A percentile compares a stretch with the other conserved stretches of the same genome.
phyloP scores from a whole-genome alignment of 768 basidiomycete genomes.

The Mycena chlorophos region DNA sequence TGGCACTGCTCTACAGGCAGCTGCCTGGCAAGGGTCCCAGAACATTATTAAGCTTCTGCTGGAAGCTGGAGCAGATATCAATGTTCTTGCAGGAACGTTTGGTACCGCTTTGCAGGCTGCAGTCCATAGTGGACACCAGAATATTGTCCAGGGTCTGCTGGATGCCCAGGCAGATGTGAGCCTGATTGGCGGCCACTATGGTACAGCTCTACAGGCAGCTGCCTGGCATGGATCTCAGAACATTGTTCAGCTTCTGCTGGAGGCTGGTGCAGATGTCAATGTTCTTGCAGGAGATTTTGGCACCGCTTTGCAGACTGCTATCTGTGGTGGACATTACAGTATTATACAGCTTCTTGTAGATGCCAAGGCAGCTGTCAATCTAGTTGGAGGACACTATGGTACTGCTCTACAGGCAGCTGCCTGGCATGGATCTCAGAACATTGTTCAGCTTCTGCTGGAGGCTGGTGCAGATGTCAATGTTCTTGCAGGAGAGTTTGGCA shows the following conservation, averaged over 20 bases:
- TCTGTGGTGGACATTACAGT: no score
- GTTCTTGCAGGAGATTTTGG: neutral
- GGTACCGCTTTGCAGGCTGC: constrained; percentile 3
- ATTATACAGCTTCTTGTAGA: neutral
- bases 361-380: neutral
- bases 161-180: constrained; percentile 1
- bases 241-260: neutral
- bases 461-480: no score
- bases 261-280: constrained; percentile 4
- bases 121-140: neutral
- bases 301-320: constrained; percentile 1
- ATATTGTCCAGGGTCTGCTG: neutral
- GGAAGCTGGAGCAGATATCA: constrained; percentile 3
- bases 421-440: no score
- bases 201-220: constrained; percentile 4
- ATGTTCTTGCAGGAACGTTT: neutral
- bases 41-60: neutral
- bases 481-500: no score
- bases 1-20: constrained; percentile 7
- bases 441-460: no score
- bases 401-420: no score
- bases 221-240: neutral
- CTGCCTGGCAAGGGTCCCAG: neutral
- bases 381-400: neutral
- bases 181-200: neutral